Conservation (phyloP, 495 filamentous ascomycete genomes). For the Penicillium cataractarum region DNA sequence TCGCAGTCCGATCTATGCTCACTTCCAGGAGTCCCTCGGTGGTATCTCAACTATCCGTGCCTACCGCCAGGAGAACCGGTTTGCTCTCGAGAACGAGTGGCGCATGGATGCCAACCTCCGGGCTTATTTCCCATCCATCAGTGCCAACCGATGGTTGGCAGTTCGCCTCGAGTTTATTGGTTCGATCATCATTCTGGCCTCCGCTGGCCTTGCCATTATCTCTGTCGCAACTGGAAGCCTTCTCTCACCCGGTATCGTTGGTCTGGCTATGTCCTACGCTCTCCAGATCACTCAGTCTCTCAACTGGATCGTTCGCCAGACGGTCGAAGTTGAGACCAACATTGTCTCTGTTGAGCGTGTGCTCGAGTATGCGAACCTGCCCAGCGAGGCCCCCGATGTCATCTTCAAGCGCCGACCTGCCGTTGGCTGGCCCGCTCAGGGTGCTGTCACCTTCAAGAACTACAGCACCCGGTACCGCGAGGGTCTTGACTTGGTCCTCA, state of each 20-base stretch:
- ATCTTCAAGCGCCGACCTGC: constrained; percentile 85
- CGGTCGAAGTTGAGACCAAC: constrained; percentile 98
- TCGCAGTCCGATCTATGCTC: constrained; percentile 93
- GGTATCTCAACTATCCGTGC: constrained; percentile 97
- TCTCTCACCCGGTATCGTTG: constrained; percentile 79
- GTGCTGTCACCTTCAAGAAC: constrained; percentile 87
- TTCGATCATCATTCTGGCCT: constrained; percentile 86
- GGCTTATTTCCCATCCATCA: constrained; percentile 96
- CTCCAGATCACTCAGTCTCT: constrained; percentile 97
- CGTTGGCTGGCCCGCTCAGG: constrained; percentile 89
- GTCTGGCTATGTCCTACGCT: constrained; percentile 95
- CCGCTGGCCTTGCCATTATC: constrained; percentile 80
- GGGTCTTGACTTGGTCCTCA: constrained; percentile 88
- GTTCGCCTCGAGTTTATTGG: constrained; percentile 96
- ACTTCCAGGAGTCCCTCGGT: constrained; percentile 96
- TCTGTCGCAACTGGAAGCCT: constrained; percentile 72
- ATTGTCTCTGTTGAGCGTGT: constrained; percentile 98
- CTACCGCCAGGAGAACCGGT: constrained; percentile 85
- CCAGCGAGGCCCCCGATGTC: constrained; percentile 94
- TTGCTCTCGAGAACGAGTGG: constrained; percentile 95
- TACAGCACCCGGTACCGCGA: constrained; percentile 92
- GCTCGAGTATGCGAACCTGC: constrained; percentile 91
- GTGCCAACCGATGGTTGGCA: constrained; percentile 94
- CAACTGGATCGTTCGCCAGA: constrained; percentile 99
- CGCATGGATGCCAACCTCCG: constrained; percentile 93